Base-by-base conservation (phyloP, 805 yeast genomes). In the Nakazawaea populi region DNA sequence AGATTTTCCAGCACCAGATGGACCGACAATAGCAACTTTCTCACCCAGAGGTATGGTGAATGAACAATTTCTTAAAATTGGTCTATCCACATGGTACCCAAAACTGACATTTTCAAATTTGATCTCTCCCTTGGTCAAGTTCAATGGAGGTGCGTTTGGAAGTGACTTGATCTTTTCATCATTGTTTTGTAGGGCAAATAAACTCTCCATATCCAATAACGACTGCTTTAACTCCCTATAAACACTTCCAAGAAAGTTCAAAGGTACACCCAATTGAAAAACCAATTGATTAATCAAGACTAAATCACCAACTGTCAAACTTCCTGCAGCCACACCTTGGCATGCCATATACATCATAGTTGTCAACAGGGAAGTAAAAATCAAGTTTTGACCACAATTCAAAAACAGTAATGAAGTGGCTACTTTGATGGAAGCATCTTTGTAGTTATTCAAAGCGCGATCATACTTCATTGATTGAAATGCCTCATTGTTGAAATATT, bases 301-400 rank as follows among this genome's bases (percentile, higher is more conserved):
- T 61, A 94, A 74, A 64, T 94, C 99, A 58, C 99, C 99, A 24
- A 94, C 97, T 0, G 95, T 85, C 50, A 94, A 71, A 0, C 80
- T 67, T 0, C 96, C 96, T 3, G 78, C 67, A 11, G 89, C 82
- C n/a, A 94, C 94, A 30, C 98, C 98, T 50, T 83, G 81, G 60
- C 96, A 89, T 12, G 97, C 97, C 96, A 94, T 85, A 66, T 88
- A 94, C 99, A 94, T 94, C 95, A 94, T 94, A 1, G 84, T 87
- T 1, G 99, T 94, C 55, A 94, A 72, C 1, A 99, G 98, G 40
- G 87, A 68, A 0, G 97, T 88, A 69, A 87, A 87, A 34, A 87
- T 87, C 50, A 86, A 58, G 62, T 84, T 87, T 64, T 87, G 95
- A 14, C 95, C 95, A 0, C 89, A 75, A 56, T 87, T 87, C 54